phyloP scores from a whole-genome alignment of 495 filamentous ascomycete species.

The Lasiosphaeria hispida region DNA sequence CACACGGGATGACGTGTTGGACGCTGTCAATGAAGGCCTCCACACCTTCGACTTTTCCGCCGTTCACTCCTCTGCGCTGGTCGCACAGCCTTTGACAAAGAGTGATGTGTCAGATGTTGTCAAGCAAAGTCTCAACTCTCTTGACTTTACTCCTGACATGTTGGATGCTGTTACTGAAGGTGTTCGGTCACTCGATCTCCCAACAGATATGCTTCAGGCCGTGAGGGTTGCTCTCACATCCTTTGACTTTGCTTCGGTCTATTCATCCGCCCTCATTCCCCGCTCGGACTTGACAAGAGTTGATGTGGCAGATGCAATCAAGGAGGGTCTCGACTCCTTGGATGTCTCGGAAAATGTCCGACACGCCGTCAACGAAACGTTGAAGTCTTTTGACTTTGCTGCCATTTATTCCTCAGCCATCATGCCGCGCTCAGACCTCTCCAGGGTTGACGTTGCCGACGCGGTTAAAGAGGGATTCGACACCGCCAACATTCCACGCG shows the following conservation, averaged over 20 bases:
- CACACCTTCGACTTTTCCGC: slow-evolving; percentile 40
- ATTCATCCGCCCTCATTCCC: slow-evolving; percentile 22
- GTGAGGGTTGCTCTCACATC: slow-evolving; percentile 20
- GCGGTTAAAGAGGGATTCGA: slow-evolving; percentile 31
- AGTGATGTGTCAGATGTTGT: slow-evolving; percentile 29
- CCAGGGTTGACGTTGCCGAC: slow-evolving; percentile 23
- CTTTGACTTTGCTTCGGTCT: slow-evolving; percentile 26
- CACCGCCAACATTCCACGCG: slow-evolving; percentile 13
- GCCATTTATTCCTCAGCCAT: slow-evolving; percentile 18
- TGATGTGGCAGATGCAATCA: slow-evolving; percentile 30
- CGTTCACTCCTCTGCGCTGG: slow-evolving; percentile 23
- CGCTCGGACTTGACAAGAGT: slow-evolving; percentile 25
- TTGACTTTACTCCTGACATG: slow-evolving; percentile 26
- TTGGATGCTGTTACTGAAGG: slow-evolving; percentile 29
- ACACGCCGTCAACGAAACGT: slow-evolving; percentile 18
- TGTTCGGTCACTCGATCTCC: slow-evolving; percentile 17
- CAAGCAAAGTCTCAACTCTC: slow-evolving; percentile 23
- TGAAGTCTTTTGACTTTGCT: slow-evolving; percentile 24
- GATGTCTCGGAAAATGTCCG: slow-evolving; percentile 19
- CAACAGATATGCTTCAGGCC: slow-evolving; percentile 13
- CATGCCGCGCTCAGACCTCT: slow-evolving; percentile 17
- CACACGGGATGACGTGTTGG: slow-evolving; percentile 40
- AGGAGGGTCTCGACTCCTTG: slow-evolving; percentile 27
- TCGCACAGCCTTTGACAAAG: slow-evolving; percentile 23
- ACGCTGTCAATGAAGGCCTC: slow-evolving; percentile 45